Conservation (phyloP, 805 yeast species). For the Nakazawaea peltata region DNA sequence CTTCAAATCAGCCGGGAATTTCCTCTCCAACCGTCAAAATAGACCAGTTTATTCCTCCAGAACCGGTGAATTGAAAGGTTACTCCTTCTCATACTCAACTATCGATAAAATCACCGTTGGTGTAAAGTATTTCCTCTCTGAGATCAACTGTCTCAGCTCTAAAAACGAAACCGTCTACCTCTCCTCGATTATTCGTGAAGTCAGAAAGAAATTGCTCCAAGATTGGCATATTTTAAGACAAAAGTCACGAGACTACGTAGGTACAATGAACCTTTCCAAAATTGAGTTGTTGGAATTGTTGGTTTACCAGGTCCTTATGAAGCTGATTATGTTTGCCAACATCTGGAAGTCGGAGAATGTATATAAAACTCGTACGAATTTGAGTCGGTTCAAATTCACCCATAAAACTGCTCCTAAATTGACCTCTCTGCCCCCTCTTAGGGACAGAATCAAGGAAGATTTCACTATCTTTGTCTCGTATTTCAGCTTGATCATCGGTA, state of each 20-base stretch:
- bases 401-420: conserved; percentile 36
- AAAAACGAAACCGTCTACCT: conserved; percentile 62
- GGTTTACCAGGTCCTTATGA: conserved; percentile 59
- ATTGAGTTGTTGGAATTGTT: conserved; percentile 55
- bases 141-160: conserved; percentile 69
- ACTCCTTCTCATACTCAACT: conserved; percentile 47
- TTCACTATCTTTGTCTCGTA: conserved; percentile 48
- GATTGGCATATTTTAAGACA: conserved; percentile 78
- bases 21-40: conserved; percentile 56
- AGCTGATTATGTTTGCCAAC: conserved; percentile 55
- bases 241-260: conserved; percentile 67
- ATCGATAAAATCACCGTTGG: conserved; percentile 70
- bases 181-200: conserved; percentile 50
- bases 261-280: conserved; percentile 49
- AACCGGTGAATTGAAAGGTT: conserved; percentile 27
- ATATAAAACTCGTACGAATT: conserved; percentile 16
- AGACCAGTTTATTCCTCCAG: conserved; percentile 27
- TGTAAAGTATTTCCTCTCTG: conserved; percentile 52
- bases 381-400: conserved; percentile 5
- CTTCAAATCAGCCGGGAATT: conserved; percentile 57
- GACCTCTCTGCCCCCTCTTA: conserved; percentile 49
- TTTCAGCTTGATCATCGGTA: conserved; percentile 61
- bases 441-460: conserved; percentile 56
- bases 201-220: conserved; percentile 62
- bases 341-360: conserved; percentile 59